A percentile compares a stretch with the other conserved stretches of the same genome.
Evolutionary conservation across 192 early-diverging fungal species (phyloP).

Genomic region (Coemansia sp.): DNA sequence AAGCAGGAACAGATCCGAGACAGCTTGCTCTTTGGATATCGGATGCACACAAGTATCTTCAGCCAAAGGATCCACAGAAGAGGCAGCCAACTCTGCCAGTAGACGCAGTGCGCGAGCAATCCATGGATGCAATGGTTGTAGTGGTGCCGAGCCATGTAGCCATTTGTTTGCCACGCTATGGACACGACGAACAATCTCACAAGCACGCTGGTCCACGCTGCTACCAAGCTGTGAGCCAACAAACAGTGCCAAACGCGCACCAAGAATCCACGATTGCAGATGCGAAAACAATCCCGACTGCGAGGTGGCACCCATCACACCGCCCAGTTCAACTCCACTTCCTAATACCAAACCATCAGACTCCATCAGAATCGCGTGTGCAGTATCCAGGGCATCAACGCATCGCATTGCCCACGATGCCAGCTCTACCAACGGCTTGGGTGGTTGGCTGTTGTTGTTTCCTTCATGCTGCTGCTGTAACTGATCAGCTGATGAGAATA

Average conservation of each 20-base stretch:
- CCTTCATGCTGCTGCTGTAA: too few relatives aligned
- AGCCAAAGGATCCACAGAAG: neutral
- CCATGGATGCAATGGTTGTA: conserved; percentile 44
- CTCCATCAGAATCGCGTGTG: conserved; percentile 18
- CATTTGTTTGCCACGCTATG: conserved; percentile 14
- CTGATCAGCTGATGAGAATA: neutral
- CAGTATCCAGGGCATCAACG: conserved; percentile 33
- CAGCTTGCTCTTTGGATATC: conserved; percentile 19
- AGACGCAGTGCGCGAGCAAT: conserved; percentile 20
- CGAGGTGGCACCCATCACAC: conserved; percentile 29
- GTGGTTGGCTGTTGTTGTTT: too few relatives aligned
- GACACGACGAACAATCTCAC: conserved; percentile 7
- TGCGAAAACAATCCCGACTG: conserved; percentile 32
- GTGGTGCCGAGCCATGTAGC: conserved; percentile 5
- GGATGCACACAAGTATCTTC: neutral
- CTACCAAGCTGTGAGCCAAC: conserved; percentile 16
- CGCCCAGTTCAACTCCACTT: conserved; percentile 12
- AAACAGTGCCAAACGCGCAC: conserved; percentile 43
- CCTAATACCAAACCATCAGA: neutral
- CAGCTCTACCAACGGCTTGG: conserved; percentile 1
- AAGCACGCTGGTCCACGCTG: neutral
- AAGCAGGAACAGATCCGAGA: conserved; percentile 34
- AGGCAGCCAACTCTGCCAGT: conserved; percentile 6
- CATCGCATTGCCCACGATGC: conserved; percentile 18
- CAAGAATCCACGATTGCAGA: conserved; percentile 50